phyloP scores from a whole-genome alignment of 1,284 basidiomycete species.

The Taiwanofungus camphoratus region DNA sequence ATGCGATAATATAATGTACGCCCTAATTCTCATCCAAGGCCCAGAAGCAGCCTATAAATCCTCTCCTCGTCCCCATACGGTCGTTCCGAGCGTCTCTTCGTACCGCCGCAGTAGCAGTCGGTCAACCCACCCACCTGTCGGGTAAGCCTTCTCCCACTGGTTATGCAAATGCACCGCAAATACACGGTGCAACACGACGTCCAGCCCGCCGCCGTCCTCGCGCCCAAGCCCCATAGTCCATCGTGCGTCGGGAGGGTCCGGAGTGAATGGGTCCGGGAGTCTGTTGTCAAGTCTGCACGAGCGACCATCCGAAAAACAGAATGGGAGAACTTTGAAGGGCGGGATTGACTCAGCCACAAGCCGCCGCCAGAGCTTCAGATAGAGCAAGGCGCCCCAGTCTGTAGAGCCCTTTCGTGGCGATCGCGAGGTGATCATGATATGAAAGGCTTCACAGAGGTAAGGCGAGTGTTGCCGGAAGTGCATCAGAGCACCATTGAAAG shows the following conservation, averaged over 20 bases:
- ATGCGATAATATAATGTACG: no score
- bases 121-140: conserved; percentile 75
- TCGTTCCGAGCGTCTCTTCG: conserved; percentile 40
- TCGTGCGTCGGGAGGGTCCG: conserved; percentile 52
- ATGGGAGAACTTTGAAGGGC: conserved; percentile 88
- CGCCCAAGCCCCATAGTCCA: conserved; percentile 51
- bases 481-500: conserved; percentile 91
- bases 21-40: no score
- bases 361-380: conserved; percentile 82
- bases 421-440: conserved; percentile 74
- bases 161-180: conserved; percentile 91
- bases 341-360: conserved; percentile 67
- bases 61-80: no score
- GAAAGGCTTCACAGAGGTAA: conserved; percentile 92
- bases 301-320: conserved; percentile 86
- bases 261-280: conserved; percentile 81
- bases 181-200: conserved; percentile 61
- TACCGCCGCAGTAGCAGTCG: conserved; percentile 64
- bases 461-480: conserved; percentile 84
- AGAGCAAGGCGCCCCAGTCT: conserved; percentile 89
- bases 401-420: conserved; percentile 75
- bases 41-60: no score
- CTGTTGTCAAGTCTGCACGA: conserved; percentile 88
- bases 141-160: conserved; percentile 85
- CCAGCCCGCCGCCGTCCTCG: conserved; percentile 62